Evolutionary conservation across 495 filamentous ascomycete species (phyloP).

Genomic region (Bryoglossum gracile): DNA sequence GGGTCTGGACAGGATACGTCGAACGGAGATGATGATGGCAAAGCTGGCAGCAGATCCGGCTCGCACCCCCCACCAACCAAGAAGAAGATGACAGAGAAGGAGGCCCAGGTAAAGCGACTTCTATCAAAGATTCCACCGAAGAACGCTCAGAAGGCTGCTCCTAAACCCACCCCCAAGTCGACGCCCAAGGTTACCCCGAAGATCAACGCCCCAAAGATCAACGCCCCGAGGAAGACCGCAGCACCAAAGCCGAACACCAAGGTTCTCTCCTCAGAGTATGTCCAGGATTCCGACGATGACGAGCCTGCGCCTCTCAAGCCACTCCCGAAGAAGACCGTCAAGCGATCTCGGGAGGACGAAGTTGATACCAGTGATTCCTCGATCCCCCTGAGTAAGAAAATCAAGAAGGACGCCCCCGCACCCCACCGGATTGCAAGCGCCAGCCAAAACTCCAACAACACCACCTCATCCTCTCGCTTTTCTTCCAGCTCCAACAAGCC

Average conservation of each 20-base stretch:
- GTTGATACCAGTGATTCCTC: conserved; percentile 24
- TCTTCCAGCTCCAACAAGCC: conserved; percentile 16
- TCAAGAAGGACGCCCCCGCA: conserved; percentile 12
- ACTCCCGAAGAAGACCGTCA: conserved; percentile 23
- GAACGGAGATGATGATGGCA: conserved; percentile 39
- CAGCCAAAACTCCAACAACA: conserved; percentile 34
- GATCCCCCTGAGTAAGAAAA: conserved; percentile 20
- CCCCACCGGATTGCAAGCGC: conserved; percentile 40
- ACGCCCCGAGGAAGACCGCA: conserved; percentile 39
- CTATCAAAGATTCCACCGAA: conserved; percentile 46
- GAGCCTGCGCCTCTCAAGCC: conserved; percentile 35
- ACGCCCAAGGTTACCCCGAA: too few species aligned
- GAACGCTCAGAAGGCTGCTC: too few species aligned
- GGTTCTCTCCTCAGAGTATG: conserved; percentile 66
- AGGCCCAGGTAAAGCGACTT: conserved; percentile 54
- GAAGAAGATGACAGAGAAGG: conserved; percentile 55
- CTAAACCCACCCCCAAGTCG: conserved; percentile 42
- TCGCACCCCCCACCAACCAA: conserved; percentile 43
- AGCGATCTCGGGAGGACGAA: conserved; percentile 24
- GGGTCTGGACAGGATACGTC: conserved; percentile 33
- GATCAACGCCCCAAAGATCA: too few species aligned
- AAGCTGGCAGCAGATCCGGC: conserved; percentile 45
- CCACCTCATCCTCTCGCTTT: conserved; percentile 23
- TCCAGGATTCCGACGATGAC: conserved; percentile 71
- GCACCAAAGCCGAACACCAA: conserved; percentile 45